A percentile compares a stretch with the other conserved stretches of the same genome.
These are phyloP conservation scores for Castanea mollissima DNA, from an alignment of 306 rosid genomes.

Conservation along the genomic window DNA sequence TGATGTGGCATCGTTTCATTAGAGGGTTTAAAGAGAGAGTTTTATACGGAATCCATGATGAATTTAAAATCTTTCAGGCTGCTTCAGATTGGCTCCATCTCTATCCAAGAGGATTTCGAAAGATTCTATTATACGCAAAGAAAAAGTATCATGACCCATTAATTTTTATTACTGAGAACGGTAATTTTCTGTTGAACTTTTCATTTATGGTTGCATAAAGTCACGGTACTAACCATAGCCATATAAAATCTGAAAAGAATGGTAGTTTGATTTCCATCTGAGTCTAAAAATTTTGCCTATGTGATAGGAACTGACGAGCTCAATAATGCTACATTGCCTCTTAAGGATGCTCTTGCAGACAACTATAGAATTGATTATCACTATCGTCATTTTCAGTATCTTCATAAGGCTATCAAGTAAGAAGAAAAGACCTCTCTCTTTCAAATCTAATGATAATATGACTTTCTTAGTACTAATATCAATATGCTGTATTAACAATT, in stretches of 20 bases:
- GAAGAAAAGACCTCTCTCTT: not conserved
- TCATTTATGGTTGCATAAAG: too few species aligned
- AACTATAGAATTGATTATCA: constrained; percentile 45
- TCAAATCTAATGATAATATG: too few species aligned
- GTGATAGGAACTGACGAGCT: constrained; percentile 49
- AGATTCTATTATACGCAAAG: constrained; percentile 39
- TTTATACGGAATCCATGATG: too few species aligned
- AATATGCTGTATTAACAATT: too few species aligned
- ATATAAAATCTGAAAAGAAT: too few species aligned
- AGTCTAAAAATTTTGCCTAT: not conserved
- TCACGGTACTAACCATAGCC: too few species aligned
- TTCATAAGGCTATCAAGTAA: constrained; percentile 50
- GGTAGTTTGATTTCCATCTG: too few species aligned
- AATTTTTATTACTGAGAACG: constrained; percentile 65
- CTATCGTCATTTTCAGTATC: constrained; percentile 44
- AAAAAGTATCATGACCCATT: constrained; percentile 45
- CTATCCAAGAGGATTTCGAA: constrained; percentile 51
- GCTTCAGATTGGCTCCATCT: constrained; percentile 47
- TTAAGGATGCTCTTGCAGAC: constrained; percentile 44
- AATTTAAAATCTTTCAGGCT: constrained; percentile 23
- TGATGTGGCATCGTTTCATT: too few species aligned
- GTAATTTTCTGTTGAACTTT: constrained; percentile 20
- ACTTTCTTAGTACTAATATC: too few species aligned
- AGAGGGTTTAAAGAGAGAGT: too few species aligned
- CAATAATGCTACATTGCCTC: constrained; percentile 32